These are phyloP conservation scores for Exophiala bonariae DNA, from an alignment of 2,329 filamentous ascomycete species.

Conservation along the genomic window DNA sequence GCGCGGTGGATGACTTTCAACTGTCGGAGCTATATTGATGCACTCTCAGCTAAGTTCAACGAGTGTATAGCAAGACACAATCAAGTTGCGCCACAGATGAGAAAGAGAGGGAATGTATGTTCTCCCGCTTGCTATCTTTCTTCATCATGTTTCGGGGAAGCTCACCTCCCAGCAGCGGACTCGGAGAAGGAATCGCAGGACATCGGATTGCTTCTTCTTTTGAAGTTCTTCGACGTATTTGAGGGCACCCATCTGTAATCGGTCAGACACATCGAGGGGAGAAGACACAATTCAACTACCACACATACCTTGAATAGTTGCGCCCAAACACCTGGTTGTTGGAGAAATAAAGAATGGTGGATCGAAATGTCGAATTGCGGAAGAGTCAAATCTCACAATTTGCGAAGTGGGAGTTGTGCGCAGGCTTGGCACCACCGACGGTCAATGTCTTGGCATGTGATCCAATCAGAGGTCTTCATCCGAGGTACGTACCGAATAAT, in stretches of 20 bases:
- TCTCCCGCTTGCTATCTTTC: constrained; percentile 1
- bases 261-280: neutral
- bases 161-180: constrained; percentile 98
- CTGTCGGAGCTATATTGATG: constrained; percentile 99
- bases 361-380: neutral
- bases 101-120: constrained; percentile 25
- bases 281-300: neutral
- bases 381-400: constrained; percentile 4
- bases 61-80: constrained; percentile 85
- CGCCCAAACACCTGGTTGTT: constrained; percentile 14
- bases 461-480: too few species aligned
- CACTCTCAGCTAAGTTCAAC: constrained; percentile 99
- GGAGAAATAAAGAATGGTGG: constrained; percentile 4
- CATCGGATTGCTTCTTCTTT: constrained; percentile 99
- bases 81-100: constrained; percentile 36
- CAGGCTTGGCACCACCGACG: constrained; percentile 18
- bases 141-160: constrained; percentile 33
- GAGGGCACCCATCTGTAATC: constrained; percentile 88
- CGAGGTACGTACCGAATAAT: too few species aligned
- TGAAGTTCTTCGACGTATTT: constrained; percentile 99
- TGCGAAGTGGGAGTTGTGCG: constrained; percentile 17
- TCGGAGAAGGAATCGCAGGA: constrained; percentile 99
- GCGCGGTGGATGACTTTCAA: constrained; percentile 99
- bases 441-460: constrained; percentile 17
- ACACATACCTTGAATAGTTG: constrained; percentile 25